These are phyloP conservation scores for Penicillium sclerotiorum DNA, from an alignment of 2,329 filamentous ascomycete species.

Conservation along the genomic window DNA sequence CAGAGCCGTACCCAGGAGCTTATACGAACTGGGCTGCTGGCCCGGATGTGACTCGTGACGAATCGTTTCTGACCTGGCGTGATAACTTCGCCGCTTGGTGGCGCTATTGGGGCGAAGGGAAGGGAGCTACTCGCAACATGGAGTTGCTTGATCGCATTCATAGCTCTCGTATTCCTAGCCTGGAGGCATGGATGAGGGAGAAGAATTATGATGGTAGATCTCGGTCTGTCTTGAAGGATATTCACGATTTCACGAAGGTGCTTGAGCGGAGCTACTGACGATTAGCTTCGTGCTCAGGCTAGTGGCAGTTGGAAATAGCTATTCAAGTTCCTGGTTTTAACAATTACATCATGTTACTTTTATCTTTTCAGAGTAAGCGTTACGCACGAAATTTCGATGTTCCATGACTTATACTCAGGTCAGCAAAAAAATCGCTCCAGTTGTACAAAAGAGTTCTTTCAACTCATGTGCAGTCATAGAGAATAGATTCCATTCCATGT, in stretches of 20 bases:
- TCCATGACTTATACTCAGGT: too few species aligned
- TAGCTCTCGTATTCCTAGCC: background rate
- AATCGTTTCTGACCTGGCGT: background rate
- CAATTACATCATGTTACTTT: background rate
- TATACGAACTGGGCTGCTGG: background rate
- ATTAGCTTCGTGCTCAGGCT: background rate
- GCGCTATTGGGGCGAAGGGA: background rate
- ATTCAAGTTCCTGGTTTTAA: background rate
- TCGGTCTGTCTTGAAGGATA: background rate
- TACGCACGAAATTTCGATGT: background rate
- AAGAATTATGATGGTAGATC: constrained; percentile 1
- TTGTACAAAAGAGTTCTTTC: too few species aligned
- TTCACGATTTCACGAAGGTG: background rate
- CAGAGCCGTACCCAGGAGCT: background rate
- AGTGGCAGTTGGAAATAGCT: background rate
- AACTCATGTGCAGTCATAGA: too few species aligned
- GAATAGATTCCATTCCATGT: too few species aligned
- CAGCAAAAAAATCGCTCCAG: too few species aligned
- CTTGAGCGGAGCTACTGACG: background rate
- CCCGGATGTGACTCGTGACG: background rate
- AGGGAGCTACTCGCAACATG: background rate
- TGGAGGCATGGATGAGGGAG: constrained; percentile 6
- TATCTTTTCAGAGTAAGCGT: background rate
- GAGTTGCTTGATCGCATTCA: constrained; percentile 2
- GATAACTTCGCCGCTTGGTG: constrained; percentile 10